These are phyloP conservation scores for Umbelopsis sp. DNA, from an alignment of 192 early-diverging fungal genomes.

Conservation along the genomic window DNA sequence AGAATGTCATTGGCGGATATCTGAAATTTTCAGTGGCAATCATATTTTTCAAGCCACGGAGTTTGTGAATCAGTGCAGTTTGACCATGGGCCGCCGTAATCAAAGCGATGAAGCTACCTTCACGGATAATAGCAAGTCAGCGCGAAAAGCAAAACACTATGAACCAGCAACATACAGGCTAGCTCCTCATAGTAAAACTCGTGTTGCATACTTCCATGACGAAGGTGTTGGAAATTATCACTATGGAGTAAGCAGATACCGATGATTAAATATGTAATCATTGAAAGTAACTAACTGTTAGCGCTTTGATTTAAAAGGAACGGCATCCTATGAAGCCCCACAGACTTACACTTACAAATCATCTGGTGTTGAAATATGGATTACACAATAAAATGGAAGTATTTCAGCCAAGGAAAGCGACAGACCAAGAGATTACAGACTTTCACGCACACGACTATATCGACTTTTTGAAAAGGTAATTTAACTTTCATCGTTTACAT, in stretches of 20 bases:
- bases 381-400: slow-evolving; percentile 90
- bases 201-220: slow-evolving; percentile 76
- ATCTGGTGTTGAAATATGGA: slow-evolving; percentile 91
- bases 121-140: slow-evolving; percentile 26
- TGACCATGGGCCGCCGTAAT: slow-evolving; percentile 19
- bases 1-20: no score
- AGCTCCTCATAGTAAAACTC: slow-evolving; percentile 59
- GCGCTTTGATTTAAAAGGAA: slow-evolving; percentile 39
- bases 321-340: slow-evolving; percentile 92
- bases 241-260: slow-evolving; percentile 58
- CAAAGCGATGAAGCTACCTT: slow-evolving; percentile 36
- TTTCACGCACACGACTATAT: slow-evolving; percentile 98
- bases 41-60: slow-evolving; percentile 2
- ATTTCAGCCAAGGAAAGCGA: slow-evolving; percentile 83
- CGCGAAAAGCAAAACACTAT: slow-evolving; percentile 28
- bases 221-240: slow-evolving; percentile 83
- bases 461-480: slow-evolving; percentile 85
- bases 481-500: no score
- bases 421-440: slow-evolving; percentile 86
- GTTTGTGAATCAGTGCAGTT: neutral
- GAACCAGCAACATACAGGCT: slow-evolving; percentile 25
- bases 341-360: slow-evolving; percentile 91
- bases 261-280: neutral
- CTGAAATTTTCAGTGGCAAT: neutral
- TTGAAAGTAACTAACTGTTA: neutral